Conservation (phyloP, 83 land plant genomes). For the Picea engelmannii region DNA sequence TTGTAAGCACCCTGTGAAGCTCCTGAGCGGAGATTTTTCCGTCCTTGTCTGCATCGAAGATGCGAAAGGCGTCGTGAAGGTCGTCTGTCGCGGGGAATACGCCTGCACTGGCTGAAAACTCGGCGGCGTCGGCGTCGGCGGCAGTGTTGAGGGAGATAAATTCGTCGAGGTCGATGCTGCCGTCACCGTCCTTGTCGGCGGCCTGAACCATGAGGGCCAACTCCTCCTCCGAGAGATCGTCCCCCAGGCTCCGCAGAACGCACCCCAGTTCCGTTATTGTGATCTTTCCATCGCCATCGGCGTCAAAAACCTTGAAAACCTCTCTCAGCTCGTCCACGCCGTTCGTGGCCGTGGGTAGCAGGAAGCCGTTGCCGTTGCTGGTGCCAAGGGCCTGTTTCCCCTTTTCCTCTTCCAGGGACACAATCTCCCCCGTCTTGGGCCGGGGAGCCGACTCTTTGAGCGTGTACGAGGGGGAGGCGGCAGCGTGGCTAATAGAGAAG, state of each 20-base stretch:
- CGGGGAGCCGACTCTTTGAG: too few relatives aligned
- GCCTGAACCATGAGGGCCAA: conserved; percentile 37
- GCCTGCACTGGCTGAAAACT: conserved; percentile 21
- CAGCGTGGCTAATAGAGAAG: too few relatives aligned
- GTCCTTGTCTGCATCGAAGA: conserved; percentile 29
- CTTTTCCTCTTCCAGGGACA: too few relatives aligned
- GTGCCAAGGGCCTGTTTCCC: too few relatives aligned
- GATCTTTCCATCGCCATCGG: conserved; percentile 63
- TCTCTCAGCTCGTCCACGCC: conserved; percentile 11
- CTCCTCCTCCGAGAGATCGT: conserved; percentile 25
- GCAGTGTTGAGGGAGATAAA: conserved; percentile 34
- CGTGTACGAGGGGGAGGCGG: too few relatives aligned
- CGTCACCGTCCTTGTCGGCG: conserved; percentile 56
- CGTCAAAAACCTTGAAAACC: conserved; percentile 50
- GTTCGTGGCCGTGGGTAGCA: too few relatives aligned
- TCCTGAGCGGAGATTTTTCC: conserved; percentile 34
- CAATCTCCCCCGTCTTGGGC: too few relatives aligned
- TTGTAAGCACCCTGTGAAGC: conserved; percentile 28
- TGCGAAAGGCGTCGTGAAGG: conserved; percentile 22
- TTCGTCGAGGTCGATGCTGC: conserved; percentile 49
- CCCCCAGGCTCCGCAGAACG: conserved; percentile 36
- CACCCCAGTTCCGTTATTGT: conserved; percentile 38
- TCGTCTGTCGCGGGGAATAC: conserved; percentile 7
- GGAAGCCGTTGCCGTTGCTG: too few relatives aligned
- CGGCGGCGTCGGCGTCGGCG: background rate